Conservation (phyloP, 306 rosid species). For the Lathyrus oleraceus region DNA sequence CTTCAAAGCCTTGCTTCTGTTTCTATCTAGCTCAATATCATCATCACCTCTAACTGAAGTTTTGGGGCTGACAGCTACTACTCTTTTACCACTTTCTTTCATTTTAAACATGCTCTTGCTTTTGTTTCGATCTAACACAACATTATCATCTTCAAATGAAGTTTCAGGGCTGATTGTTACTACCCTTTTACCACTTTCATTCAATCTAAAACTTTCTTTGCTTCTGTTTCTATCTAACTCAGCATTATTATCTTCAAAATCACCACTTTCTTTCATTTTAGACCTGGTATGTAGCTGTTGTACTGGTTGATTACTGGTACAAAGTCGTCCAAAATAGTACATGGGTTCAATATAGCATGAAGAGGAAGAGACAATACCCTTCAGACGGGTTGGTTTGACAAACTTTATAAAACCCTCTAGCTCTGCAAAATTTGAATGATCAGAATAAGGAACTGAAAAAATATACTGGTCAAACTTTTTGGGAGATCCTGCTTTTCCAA, state of each 20-base stretch:
- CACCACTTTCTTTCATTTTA: conserved; percentile 40
- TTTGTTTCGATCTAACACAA: conserved; percentile 30
- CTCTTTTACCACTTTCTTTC: conserved; percentile 42
- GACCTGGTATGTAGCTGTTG: conserved; percentile 23
- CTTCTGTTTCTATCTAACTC: neutral
- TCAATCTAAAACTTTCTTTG: conserved; percentile 17
- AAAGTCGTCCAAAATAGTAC: conserved; percentile 59
- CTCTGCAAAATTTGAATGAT: conserved; percentile 68
- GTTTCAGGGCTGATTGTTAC: conserved; percentile 10
- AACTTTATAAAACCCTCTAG: conserved; percentile 58
- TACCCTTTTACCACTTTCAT: conserved; percentile 38
- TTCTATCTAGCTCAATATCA: neutral
- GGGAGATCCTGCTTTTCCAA: conserved; percentile 27
- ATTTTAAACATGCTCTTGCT: conserved; percentile 21
- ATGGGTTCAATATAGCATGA: conserved; percentile 65
- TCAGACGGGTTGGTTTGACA: conserved; percentile 50
- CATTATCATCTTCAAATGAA: conserved; percentile 13
- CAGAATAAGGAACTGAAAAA: conserved; percentile 68
- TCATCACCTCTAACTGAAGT: conserved; percentile 6
- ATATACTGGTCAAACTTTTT: conserved; percentile 50
- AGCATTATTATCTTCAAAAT: conserved; percentile 16
- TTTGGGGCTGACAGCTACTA: conserved; percentile 10
- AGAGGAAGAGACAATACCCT: conserved; percentile 66
- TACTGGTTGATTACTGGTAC: conserved; percentile 47
- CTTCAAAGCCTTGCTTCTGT: conserved; percentile 21